A percentile compares a stretch with the other conserved stretches of the same genome.
These are phyloP conservation scores for Hypholoma sublateritium DNA, from an alignment of 768 basidiomycete genomes.

Conservation along the genomic window DNA sequence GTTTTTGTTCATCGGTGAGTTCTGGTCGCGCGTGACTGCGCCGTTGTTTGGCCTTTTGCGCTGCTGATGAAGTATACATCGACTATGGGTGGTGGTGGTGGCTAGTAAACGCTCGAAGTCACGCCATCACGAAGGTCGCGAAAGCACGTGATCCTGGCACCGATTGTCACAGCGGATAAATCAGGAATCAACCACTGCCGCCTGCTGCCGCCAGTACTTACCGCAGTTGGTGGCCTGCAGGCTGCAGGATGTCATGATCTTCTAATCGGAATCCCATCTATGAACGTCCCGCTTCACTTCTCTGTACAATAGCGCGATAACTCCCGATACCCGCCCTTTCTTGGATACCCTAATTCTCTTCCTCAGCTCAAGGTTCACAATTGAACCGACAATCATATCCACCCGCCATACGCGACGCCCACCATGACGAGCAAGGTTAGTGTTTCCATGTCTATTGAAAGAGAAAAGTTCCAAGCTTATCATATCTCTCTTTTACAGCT, in stretches of 20 bases:
- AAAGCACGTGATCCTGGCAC: conserved; percentile 15
- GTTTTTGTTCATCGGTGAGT: conserved; percentile 85
- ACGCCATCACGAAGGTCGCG: conserved; percentile 17
- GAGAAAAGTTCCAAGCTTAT: no score
- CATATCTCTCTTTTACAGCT: no score
- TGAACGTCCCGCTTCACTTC: not conserved
- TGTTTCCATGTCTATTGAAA: not conserved
- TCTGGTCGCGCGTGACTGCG: conserved; percentile 78
- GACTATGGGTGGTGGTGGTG: conserved; percentile 15
- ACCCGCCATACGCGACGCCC: not conserved
- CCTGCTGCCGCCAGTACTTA: not conserved
- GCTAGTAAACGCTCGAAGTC: conserved; percentile 11
- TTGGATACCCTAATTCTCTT: conserved; percentile 9
- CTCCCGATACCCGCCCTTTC: conserved; percentile 17
- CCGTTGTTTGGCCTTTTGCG: conserved; percentile 67
- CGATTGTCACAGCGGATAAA: not conserved
- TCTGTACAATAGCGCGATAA: not conserved
- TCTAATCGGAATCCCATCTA: conserved; percentile 13
- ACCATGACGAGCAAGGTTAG: not conserved
- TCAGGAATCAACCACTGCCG: not conserved
- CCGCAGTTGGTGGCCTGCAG: not conserved
- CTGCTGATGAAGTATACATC: conserved; percentile 67
- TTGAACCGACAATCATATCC: not conserved
- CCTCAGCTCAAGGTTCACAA: not conserved
- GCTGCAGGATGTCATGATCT: conserved; percentile 9